Percentiles rank a stretch among this genome's conserved stretches.
Conservation (phyloP, 2,329 filamentous ascomycete genomes). For the Hawksworthiomyces lignivorus region DNA sequence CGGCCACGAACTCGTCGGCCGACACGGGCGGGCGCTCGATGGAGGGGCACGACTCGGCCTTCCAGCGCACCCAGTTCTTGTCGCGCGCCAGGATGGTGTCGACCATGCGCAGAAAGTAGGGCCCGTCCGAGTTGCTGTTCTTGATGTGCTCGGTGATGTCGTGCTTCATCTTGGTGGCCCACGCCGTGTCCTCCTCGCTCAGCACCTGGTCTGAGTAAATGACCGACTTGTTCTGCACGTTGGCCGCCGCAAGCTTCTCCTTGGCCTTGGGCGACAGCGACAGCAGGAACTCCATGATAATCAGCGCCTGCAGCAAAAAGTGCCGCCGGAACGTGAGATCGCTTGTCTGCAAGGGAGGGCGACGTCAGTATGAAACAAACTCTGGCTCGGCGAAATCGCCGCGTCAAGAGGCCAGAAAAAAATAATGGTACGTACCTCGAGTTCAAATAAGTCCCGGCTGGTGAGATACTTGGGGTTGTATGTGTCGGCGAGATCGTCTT, state of each 20-base stretch:
- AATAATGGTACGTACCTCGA: constrained; percentile 81
- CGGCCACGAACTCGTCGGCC: constrained; percentile 59
- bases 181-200: constrained; percentile 80
- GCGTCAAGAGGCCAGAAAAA: too few species aligned
- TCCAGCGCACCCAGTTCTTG: constrained; percentile 99
- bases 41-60: constrained; percentile 82
- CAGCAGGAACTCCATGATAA: constrained; percentile 91
- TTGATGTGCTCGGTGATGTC: constrained; percentile 78
- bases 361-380: too few species aligned
- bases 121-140: constrained; percentile 66
- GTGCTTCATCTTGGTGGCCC: constrained; percentile 71
- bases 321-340: constrained; percentile 92
- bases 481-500: constrained; percentile 54
- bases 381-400: too few species aligned
- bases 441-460: constrained; percentile 90
- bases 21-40: constrained; percentile 72
- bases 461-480: constrained; percentile 99
- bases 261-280: constrained; percentile 78
- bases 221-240: constrained; percentile 73
- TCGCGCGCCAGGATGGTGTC: constrained; percentile 92
- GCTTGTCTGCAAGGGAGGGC: constrained; percentile 55
- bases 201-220: constrained; percentile 70
- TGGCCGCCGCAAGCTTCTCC: constrained; percentile 63
- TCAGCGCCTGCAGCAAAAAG: constrained; percentile 89
- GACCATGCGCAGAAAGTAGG: constrained; percentile 93